Percentiles rank a stretch among this genome's conserved stretches.
phyloP scores from a whole-genome alignment of 208 protist genomes.

The Zelonia costaricensis region DNA sequence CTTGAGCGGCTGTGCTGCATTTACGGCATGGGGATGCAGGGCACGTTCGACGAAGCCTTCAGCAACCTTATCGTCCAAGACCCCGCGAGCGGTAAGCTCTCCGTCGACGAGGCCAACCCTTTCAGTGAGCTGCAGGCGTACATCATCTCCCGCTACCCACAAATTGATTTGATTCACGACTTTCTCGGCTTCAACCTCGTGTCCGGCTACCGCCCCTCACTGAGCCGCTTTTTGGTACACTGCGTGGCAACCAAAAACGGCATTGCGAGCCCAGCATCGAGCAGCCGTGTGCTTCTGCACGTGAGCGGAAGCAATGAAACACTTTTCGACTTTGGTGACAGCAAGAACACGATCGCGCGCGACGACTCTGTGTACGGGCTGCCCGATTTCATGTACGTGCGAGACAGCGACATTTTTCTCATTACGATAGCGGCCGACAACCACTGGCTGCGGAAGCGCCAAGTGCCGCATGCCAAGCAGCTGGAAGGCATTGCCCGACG shows the following conservation, averaged over 20 bases:
- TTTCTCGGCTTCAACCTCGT: slow-evolving; percentile 82
- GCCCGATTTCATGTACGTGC: slow-evolving; percentile 81
- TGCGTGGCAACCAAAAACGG: slow-evolving; percentile 33
- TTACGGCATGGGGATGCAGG: slow-evolving; percentile 73
- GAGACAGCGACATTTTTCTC: slow-evolving; percentile 65
- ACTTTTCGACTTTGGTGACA: slow-evolving; percentile 81
- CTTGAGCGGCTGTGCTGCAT: slow-evolving; percentile 83
- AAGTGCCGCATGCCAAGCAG: slow-evolving; percentile 80
- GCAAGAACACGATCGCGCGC: slow-evolving; percentile 41
- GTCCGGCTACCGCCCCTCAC: slow-evolving; percentile 63
- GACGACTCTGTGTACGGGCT: slow-evolving; percentile 73
- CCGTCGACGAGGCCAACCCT: slow-evolving; percentile 53
- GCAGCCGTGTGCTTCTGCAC: slow-evolving; percentile 45
- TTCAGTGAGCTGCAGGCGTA: slow-evolving; percentile 61
- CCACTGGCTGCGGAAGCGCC: slow-evolving; percentile 78
- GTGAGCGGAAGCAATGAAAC: slow-evolving; percentile 40
- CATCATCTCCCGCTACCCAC: slow-evolving; percentile 60
- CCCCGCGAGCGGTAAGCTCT: slow-evolving; percentile 39
- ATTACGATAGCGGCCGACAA: slow-evolving; percentile 86
- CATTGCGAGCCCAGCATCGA: slow-evolving; percentile 8
- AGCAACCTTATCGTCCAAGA: slow-evolving; percentile 76
- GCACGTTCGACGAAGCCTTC: slow-evolving; percentile 82
- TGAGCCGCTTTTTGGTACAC: slow-evolving; percentile 51
- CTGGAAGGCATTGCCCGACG: slow-evolving; percentile 84
- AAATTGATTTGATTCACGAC: slow-evolving; percentile 80